Evolutionary conservation across 129 eudicot species (phyloP).

Genomic region (Ambrosia artemisiifolia): DNA sequence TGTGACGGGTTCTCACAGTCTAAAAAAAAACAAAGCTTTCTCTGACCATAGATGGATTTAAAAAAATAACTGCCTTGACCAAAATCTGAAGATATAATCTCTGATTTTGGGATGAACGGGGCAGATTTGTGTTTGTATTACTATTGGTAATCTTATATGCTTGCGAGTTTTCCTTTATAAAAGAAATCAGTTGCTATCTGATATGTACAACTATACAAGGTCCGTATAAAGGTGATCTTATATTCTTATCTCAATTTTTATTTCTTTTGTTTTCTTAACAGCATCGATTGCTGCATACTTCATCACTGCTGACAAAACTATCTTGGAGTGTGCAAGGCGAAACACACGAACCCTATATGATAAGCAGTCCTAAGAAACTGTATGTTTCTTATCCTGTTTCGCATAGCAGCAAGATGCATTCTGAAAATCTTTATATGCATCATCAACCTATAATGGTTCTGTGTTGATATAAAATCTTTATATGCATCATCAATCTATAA

Average conservation of each 20-base stretch:
- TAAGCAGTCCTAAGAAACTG: slow-evolving; percentile 32
- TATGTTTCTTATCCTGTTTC: slow-evolving; percentile 1
- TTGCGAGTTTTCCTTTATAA: not conserved
- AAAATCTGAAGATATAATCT: not conserved
- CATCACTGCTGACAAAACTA: slow-evolving; percentile 86
- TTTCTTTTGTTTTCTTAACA: slow-evolving; percentile 28
- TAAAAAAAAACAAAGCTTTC: not conserved
- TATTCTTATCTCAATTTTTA: not conserved
- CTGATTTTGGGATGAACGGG: not conserved
- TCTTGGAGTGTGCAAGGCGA: slow-evolving; percentile 81
- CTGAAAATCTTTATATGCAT: slow-evolving; percentile 4
- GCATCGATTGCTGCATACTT: slow-evolving; percentile 87
- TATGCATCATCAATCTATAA: not conserved
- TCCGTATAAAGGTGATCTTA: not conserved
- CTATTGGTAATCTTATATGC: not conserved
- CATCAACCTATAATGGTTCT: not conserved
- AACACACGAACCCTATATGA: slow-evolving; percentile 47
- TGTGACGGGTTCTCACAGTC: no score
- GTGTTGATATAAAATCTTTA: not conserved
- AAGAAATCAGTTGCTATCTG: not conserved
- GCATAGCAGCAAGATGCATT: slow-evolving; percentile 13
- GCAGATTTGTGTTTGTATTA: not conserved
- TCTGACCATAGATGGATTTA: not conserved
- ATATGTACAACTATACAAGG: not conserved
- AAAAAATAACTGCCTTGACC: not conserved